These are phyloP conservation scores for Candida tetrigidarum DNA, from an alignment of 1,139 yeast species.

Conservation along the genomic window DNA sequence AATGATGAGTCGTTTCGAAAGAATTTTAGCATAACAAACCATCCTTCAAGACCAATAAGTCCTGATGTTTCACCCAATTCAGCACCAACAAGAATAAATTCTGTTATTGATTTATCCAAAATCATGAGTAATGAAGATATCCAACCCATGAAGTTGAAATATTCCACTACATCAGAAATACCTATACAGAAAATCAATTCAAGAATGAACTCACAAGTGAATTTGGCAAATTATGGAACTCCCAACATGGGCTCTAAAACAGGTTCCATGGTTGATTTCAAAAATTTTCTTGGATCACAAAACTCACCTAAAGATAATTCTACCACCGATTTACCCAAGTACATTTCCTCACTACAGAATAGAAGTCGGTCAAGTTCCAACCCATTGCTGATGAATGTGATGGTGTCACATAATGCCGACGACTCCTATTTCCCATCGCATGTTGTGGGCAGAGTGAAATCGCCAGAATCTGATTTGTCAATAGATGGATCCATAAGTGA, in stretches of 20 bases:
- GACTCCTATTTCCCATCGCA: slow-evolving; percentile 38
- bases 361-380: slow-evolving; percentile 27
- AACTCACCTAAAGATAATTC: slow-evolving; percentile 29
- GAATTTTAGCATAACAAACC: slow-evolving; percentile 33
- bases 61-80: slow-evolving; percentile 52
- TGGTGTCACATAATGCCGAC: slow-evolving; percentile 23
- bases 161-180: slow-evolving; percentile 44
- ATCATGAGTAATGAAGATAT: slow-evolving; percentile 41
- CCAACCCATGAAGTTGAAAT: slow-evolving; percentile 46
- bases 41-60: slow-evolving; percentile 40
- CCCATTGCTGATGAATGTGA: slow-evolving; percentile 21
- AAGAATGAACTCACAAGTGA: slow-evolving; percentile 43
- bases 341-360: slow-evolving; percentile 16
- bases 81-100: slow-evolving; percentile 47
- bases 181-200: slow-evolving; percentile 45
- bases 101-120: slow-evolving; percentile 47
- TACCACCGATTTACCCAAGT: slow-evolving; percentile 31
- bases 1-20: slow-evolving; percentile 44
- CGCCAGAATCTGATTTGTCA: slow-evolving; percentile 23
- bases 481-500: slow-evolving; percentile 20
- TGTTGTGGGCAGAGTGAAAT: slow-evolving; percentile 21
- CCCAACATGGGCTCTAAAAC: slow-evolving; percentile 1
- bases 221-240: slow-evolving; percentile 12
- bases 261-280: slow-evolving; percentile 8
- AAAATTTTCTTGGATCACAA: not conserved